Percentiles rank a stretch among this genome's conserved stretches.
Conservation (phyloP, 768 basidiomycete species). For the Macrolepiota dolichaula region DNA sequence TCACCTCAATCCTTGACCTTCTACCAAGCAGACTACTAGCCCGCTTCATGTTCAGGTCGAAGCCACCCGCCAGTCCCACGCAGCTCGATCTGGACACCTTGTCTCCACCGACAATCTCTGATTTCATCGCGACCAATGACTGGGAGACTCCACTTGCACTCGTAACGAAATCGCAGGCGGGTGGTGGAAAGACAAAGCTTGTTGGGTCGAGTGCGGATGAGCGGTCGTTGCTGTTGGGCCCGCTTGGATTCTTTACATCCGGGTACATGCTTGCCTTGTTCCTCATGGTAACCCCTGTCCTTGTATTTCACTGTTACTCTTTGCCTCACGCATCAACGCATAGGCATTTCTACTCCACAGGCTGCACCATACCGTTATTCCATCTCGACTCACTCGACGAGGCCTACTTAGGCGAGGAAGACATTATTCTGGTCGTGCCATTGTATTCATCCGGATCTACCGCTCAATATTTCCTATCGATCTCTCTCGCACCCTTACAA, state of each 20-base stretch:
- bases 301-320: background rate
- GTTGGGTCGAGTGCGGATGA: slow-evolving; percentile 2
- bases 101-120: slow-evolving; percentile 12
- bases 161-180: background rate
- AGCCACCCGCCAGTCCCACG: slow-evolving; percentile 12
- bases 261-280: slow-evolving; percentile 68
- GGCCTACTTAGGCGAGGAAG: slow-evolving; percentile 16
- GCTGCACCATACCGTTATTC: slow-evolving; percentile 76
- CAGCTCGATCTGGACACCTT: slow-evolving; percentile 8
- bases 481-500: slow-evolving; percentile 54
- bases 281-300: slow-evolving; percentile 47
- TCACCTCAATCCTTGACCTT: slow-evolving; percentile 35
- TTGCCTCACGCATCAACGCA: background rate
- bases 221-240: slow-evolving; percentile 42
- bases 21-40: slow-evolving; percentile 21
- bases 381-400: slow-evolving; percentile 39
- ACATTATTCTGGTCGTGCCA: slow-evolving; percentile 23
- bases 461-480: slow-evolving; percentile 59
- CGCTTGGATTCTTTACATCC: slow-evolving; percentile 72
- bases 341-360: slow-evolving; percentile 71
- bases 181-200: background rate
- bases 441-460: slow-evolving; percentile 26
- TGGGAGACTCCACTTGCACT: slow-evolving; percentile 11
- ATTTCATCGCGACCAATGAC: slow-evolving; percentile 12
- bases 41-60: slow-evolving; percentile 13